Evolutionary conservation across 108 stramenopile genomes (phyloP), one percentile per base, ranked within the genome.

Genomic region (Skeletonema potamos): DNA sequence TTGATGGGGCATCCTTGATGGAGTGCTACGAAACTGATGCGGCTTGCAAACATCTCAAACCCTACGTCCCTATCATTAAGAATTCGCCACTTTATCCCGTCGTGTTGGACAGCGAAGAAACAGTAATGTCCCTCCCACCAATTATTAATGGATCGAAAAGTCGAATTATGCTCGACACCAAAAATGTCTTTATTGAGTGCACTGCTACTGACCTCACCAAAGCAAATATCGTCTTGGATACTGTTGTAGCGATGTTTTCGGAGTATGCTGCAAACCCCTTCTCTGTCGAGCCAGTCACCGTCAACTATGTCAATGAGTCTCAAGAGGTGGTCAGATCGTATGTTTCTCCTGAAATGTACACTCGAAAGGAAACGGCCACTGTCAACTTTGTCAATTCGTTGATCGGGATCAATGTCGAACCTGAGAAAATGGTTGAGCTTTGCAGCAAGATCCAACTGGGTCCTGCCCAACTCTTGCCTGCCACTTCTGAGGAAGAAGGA

Each of bases 221-320:
- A 89, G 99, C 98, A 29, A 98, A 99, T 76, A 98, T 98, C 76
- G 99, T 99, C 27, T 84, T 99, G 54, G 97, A 99, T 81, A 99
- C 98, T 1, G 85, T 99, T 54, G 97, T 99, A 12, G 84, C 97
- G 68, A 99, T 99, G 98, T 99, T 99, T 72, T 86, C 91, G 22
- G 94, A 97, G 84, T 96, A 99, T 78, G 93, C 95, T 61, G 81
- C 85, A 20, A 60, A 75, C 30, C 98, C 98, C 46, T 99, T 97
- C 77, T 73, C 82, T 1, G 94, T 92, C 7, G 95, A 99, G 61
- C 90, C 97, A 4, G 99, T 99, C 27, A 87, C 88, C 44, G 96
- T 99, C 43, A 78, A 92, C 15, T 99, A 98, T 78, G 82, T 89
- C 29, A 76, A 88, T 58, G 89, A 86, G 33, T 83, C 64, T 26